Evolutionary conservation across 179 eudicot species (phyloP), one percentile per base, ranked within the genome.

Genomic region (Beta lomatogona): DNA sequence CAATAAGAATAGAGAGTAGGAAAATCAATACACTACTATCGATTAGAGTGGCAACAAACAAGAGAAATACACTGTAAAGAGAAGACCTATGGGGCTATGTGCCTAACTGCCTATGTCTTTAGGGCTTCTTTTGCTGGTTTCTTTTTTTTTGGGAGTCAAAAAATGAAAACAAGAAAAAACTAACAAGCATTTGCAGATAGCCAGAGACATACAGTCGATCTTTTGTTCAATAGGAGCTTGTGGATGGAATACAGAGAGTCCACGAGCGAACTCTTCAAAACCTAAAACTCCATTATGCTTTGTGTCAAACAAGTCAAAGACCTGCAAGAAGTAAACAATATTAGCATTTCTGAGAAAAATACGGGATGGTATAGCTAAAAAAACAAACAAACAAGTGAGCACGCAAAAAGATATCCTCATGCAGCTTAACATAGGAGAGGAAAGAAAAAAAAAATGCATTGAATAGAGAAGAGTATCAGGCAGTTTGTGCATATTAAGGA

Each of bases 181-280:
- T 22, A 74, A 16, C 53, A 67, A 65, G 68, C 77, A 73, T 52
- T 7, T 48, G 31, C 9, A 76, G 73, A 73, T 60, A 68, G 60
- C 53, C 70, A 64, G 75, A 31, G 64, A 80, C 97, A 60, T 92
- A 96, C 99, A 96, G 54, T 94, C 97, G 81, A 96, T 96, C 90
- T 96, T 96, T 78, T 93, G 97, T 75, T 96, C 99, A 48, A 91
- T 89, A 31, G 97, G 97, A 78, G 99, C 97, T 84, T 91, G 92
- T 57, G 99, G 99, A 87, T 94, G 97, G 83, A 96, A 96, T 53
- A 96, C 98, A 44, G 99, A 96, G 54, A 96, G 97, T 14, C 97
- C 99, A 73, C 98, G 96, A 82, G 99, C 97, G 81, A 96, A 96
- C 86, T 96, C 99, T 80, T 94, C 97, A 86, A 96, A 96, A 36